phyloP scores from a whole-genome alignment of 2,329 filamentous ascomycete species.

The Ceratocystis eucalypticola region DNA sequence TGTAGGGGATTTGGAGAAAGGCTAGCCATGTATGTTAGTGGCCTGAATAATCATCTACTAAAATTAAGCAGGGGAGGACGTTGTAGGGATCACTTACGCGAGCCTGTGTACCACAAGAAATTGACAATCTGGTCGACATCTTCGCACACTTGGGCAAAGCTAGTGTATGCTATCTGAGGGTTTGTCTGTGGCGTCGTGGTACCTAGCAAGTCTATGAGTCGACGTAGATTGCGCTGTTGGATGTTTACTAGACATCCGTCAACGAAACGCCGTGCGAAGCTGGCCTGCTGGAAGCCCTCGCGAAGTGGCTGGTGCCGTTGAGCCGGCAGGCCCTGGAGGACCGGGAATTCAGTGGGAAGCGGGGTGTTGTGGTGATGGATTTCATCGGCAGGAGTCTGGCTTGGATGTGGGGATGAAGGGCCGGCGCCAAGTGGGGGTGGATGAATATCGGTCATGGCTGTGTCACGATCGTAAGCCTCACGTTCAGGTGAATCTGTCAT shows the following conservation, averaged over 20 bases:
- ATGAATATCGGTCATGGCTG: neutral
- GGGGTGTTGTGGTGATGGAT: neutral
- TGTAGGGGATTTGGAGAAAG: constrained; percentile 53
- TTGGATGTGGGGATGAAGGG: neutral
- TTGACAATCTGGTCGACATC: constrained; percentile 66
- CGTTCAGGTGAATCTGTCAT: neutral
- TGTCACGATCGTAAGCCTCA: neutral
- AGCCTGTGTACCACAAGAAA: constrained; percentile 75
- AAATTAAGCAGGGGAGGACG: too few species aligned
- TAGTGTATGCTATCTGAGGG: constrained; percentile 39
- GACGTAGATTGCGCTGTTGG: constrained; percentile 10
- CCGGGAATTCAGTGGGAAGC: constrained; percentile 12
- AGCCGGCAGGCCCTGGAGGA: constrained; percentile 1
- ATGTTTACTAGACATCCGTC: constrained; percentile 10
- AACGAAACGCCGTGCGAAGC: constrained; percentile 6
- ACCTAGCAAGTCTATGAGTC: neutral
- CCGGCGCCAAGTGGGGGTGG: neutral
- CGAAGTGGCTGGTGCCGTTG: neutral
- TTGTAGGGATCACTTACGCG: constrained; percentile 44
- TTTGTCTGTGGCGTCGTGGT: constrained; percentile 31
- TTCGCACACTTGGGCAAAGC: constrained; percentile 54
- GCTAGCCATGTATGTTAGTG: constrained; percentile 20
- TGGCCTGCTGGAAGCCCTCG: constrained; percentile 4
- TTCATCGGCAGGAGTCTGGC: neutral
- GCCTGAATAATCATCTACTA: neutral